Evolutionary conservation across 495 filamentous ascomycete genomes (phyloP).

Genomic region (Halenospora varia): DNA sequence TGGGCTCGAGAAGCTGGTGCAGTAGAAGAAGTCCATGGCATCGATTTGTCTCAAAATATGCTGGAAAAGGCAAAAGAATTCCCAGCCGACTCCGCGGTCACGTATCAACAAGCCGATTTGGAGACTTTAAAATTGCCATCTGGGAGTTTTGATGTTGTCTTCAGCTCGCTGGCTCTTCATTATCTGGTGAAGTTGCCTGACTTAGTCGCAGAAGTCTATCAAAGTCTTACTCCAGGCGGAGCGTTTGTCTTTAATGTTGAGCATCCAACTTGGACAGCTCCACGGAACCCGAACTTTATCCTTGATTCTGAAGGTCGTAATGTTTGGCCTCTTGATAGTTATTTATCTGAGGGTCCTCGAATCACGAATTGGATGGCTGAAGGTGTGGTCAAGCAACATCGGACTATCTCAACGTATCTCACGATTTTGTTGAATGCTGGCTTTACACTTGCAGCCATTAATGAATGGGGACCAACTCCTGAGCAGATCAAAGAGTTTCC

Average conservation of each 20-base stretch:
- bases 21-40: constrained; percentile 23
- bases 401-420: constrained; percentile 31
- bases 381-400: constrained; percentile 34
- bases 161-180: constrained; percentile 34
- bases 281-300: constrained; percentile 23
- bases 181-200: constrained; percentile 27
- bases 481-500: constrained; percentile 22
- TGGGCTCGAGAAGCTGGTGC: constrained; percentile 29
- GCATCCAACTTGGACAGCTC: constrained; percentile 37
- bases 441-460: constrained; percentile 30
- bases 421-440: constrained; percentile 28
- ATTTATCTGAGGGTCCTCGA: constrained; percentile 31
- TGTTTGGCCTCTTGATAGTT: constrained; percentile 34
- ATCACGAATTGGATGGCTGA: constrained; percentile 31
- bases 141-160: constrained; percentile 27
- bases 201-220: constrained; percentile 27
- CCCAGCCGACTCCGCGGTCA: constrained; percentile 20
- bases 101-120: constrained; percentile 29
- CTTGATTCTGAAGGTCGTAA: constrained; percentile 16
- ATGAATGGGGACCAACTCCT: constrained; percentile 30
- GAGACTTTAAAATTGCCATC: constrained; percentile 23
- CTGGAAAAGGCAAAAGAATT: constrained; percentile 26
- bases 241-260: constrained; percentile 33
- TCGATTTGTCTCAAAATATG: constrained; percentile 37
- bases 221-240: constrained; percentile 27